Base-by-base conservation (phyloP, 129 eudicot species). In the Sambucus nigra region DNA sequence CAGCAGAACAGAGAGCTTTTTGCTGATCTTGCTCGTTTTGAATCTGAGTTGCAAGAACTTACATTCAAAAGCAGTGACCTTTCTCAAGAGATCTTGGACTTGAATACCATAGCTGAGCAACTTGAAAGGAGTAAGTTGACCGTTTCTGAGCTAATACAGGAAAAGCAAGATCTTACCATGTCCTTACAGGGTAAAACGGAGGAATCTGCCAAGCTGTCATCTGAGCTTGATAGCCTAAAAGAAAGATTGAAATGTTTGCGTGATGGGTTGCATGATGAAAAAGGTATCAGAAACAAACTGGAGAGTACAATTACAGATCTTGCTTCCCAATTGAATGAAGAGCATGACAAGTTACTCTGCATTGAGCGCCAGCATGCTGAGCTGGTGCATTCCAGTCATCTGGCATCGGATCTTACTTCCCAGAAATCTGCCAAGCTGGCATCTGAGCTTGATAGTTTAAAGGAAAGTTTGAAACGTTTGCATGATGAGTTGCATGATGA, bases 41-140 rank as follows among this genome's bases (percentile, higher is more conserved):
- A 86, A 63, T 70, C 62, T 23, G 81, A 76, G 66, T 71, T 92
- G 72, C 80, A 77, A 64, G 74, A 77, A 52, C 62, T 92, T 57
- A 65, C 79, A 35, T 67, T 67, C 22, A 76, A 69, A 64, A 72
- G 70, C 66, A 65, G 69, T 17, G 73, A 68, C 64, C 69, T 91
- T 32, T 63, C 56, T 24, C 68, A 71, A 27, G 73, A 88, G 39
- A 60, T 81, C 38, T 40, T 40, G 67, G 68, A 61, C 52, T 68
- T 88, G 64, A 72, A 75, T 25, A 38, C 39, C 25, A 53, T 81
- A 44, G 67, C 75, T 9, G 75, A 75, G 54, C 92, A 88, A 60
- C 67, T 75, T 29, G 84, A 50, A 40, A 73, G 61, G 65, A 49
- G 72, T 68, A 60, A 73, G 49, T 60, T 66, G 69, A 67, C 47